Evolutionary conservation across 768 basidiomycete genomes (phyloP), one percentile per base, ranked within the genome.

Genomic region (Leccinum broughii): DNA sequence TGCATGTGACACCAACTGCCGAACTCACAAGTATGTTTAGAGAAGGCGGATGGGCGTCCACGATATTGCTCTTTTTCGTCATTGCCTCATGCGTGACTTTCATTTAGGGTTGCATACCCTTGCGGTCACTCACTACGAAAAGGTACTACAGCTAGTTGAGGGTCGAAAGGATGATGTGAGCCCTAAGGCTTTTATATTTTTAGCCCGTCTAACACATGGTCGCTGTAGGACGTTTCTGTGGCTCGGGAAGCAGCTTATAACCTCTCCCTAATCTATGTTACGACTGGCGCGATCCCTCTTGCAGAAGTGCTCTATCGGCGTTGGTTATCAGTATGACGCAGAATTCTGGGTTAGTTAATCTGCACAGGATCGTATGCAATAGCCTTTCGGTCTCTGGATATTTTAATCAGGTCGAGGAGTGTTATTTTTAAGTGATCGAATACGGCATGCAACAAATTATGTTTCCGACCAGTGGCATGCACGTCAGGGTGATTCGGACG

Each of bases 201-300:
- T 20, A 14, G 44, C 11, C n/a, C 14, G 32, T 32, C 32, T 52
- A 14, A 52, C 30, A 20, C 30, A 22, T 9, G 32, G 28, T n/a
- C 17, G 6, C 22, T 11, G 50, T 14, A 89, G 78, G 79, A 82
- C 54, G 65, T 73, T 15, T 80, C 81, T 4, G 77, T 93, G 41
- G 85, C 86, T 1, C 80, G 80, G 55, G 93, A 95, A 68, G 86
- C 94, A 8, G 93, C 93, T 0, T 93, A 94, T 74, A 97, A 97
- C 66, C 79, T 98, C 26, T 87, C 90, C 17, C 76, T 92, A 50
- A 88, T 96, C 30, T 95, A 87, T 74, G 84, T 89, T 7, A 83
- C 84, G 55, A 93, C 90, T 3, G 93, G 92, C 2, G 89, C 90
- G 1, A 79, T 81, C 2, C 81, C 85, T 0, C 71, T 93, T 28